phyloP scores from a whole-genome alignment of 306 rosid genomes.

The Malus asiatica region DNA sequence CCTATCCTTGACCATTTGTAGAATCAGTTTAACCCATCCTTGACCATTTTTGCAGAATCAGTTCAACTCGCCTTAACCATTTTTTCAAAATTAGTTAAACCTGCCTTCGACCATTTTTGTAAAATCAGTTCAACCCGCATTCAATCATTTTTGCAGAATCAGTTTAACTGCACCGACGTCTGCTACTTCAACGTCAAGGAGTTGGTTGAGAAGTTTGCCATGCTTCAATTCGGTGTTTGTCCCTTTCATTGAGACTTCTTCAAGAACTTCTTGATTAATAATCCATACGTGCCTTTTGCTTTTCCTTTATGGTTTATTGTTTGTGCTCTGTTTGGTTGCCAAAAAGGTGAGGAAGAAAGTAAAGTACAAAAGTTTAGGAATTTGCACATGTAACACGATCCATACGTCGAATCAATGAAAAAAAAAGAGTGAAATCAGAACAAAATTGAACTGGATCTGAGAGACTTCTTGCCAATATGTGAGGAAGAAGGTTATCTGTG shows the following conservation, averaged over 20 bases:
- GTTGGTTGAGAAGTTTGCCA: conserved; percentile 73
- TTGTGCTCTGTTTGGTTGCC: not conserved
- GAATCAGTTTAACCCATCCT: no score
- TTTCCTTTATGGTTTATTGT: not conserved
- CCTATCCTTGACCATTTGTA: no score
- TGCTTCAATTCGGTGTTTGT: conserved; percentile 77
- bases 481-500: no score
- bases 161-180: conserved; percentile 67
- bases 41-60: not conserved
- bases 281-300: conserved; percentile 43
- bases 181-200: conserved; percentile 78
- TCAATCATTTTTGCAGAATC: no score
- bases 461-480: no score
- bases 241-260: conserved; percentile 80
- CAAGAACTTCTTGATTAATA: conserved; percentile 45
- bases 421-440: no score
- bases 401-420: no score
- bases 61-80: conserved; percentile 28
- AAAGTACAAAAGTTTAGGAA: not conserved
- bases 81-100: no score
- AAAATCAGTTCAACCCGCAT: no score
- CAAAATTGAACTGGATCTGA: no score
- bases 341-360: not conserved
- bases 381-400: not conserved
- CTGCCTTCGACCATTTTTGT: no score